These are phyloP conservation scores for Salicornia ramosissima DNA, from an alignment of 148 eudicot species.

Conservation along the genomic window DNA sequence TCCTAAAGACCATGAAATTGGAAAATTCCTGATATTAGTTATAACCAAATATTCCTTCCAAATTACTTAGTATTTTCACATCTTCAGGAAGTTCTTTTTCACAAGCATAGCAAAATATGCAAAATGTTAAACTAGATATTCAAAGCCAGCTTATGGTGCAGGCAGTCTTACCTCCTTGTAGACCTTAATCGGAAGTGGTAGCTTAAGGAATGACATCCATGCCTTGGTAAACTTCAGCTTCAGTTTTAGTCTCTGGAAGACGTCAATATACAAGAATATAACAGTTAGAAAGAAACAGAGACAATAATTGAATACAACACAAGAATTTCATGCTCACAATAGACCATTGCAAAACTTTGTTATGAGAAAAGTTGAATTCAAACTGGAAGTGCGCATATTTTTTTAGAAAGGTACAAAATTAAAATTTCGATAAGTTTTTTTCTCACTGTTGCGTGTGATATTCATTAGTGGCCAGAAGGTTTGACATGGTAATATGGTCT, in stretches of 20 bases:
- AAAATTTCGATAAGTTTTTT: no score
- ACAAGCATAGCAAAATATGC: background rate
- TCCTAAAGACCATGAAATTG: background rate
- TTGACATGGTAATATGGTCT: background rate
- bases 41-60: background rate
- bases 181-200: conserved; percentile 78
- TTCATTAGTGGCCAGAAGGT: background rate
- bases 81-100: no score
- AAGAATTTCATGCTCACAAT: background rate
- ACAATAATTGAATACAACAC: background rate
- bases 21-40: background rate
- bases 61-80: background rate
- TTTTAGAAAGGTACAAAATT: no score
- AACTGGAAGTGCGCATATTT: background rate
- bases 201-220: conserved; percentile 79
- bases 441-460: background rate
- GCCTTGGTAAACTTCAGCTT: conserved; percentile 72
- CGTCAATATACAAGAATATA: background rate
- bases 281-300: background rate
- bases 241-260: conserved; percentile 66
- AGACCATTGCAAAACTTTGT: no score
- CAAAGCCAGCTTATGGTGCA: background rate
- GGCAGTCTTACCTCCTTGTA: conserved; percentile 75
- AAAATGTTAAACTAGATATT: background rate
- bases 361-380: no score